These are phyloP conservation scores for Phlyctochytrium arcticum DNA, from an alignment of 192 early-diverging fungal genomes.

Conservation along the genomic window DNA sequence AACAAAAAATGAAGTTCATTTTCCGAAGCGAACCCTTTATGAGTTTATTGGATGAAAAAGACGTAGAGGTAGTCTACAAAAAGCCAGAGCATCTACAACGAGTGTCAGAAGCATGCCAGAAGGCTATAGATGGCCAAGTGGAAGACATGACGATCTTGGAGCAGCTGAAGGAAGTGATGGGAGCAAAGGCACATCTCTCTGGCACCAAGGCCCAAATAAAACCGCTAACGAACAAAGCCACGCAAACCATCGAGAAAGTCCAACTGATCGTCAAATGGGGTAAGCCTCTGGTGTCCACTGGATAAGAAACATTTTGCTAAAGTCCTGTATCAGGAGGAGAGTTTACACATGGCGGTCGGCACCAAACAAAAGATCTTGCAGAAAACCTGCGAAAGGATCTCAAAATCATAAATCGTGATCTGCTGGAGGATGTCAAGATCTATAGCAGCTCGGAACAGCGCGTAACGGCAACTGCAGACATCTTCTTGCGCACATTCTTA, in stretches of 20 bases:
- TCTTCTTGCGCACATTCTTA: conserved; percentile 65
- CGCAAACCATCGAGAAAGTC: conserved; percentile 56
- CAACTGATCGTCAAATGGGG: conserved; percentile 98
- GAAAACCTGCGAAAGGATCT: conserved; percentile 91
- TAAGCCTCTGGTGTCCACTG: neutral
- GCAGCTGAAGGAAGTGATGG: conserved; percentile 71
- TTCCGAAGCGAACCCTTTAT: conserved; percentile 70
- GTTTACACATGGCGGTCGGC: conserved; percentile 89
- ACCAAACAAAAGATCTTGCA: conserved; percentile 88
- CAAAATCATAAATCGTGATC: conserved; percentile 77
- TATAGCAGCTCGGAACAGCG: conserved; percentile 83
- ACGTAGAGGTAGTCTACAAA: conserved; percentile 79
- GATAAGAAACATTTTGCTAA: neutral
- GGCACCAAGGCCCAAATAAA: conserved; percentile 94
- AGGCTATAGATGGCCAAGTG: conserved; percentile 49
- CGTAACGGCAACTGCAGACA: conserved; percentile 76
- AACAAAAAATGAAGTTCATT: conserved; percentile 93
- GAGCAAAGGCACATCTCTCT: conserved; percentile 71
- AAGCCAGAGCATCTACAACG: conserved; percentile 61
- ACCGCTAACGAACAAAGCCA: conserved; percentile 62
- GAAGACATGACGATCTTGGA: conserved; percentile 55
- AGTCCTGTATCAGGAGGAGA: conserved; percentile 28
- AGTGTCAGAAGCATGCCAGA: conserved; percentile 60
- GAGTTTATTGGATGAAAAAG: conserved; percentile 60
- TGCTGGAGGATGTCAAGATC: conserved; percentile 83